These are phyloP conservation scores for Piromyces finnis DNA, from an alignment of 192 early-diverging fungal genomes.

Conservation along the genomic window DNA sequence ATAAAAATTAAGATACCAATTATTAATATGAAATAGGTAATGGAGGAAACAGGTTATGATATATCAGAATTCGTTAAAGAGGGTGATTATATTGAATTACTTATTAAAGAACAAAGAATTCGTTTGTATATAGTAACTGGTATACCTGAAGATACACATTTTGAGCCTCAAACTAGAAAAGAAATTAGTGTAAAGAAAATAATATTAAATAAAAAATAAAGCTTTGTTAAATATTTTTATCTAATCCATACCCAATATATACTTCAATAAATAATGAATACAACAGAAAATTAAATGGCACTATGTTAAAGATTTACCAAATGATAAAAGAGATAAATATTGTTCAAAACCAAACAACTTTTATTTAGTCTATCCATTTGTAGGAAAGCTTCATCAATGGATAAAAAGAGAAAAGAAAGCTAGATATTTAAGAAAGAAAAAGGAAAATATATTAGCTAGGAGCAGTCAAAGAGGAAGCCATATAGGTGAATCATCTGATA, in stretches of 20 bases:
- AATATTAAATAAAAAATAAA: too few relatives aligned
- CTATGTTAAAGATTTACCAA: neutral
- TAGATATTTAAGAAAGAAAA: neutral
- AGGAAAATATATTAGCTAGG: neutral
- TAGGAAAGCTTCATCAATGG: neutral
- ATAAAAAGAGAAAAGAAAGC: neutral
- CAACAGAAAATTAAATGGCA: neutral
- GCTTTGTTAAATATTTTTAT: too few relatives aligned
- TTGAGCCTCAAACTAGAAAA: constrained; percentile 70
- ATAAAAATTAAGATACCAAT: too few relatives aligned
- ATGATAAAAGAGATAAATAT: neutral
- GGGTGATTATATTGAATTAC: constrained; percentile 71
- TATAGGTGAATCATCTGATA: neutral
- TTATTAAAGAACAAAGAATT: constrained; percentile 76
- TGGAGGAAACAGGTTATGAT: constrained; percentile 92
- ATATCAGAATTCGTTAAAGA: constrained; percentile 38
- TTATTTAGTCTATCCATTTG: neutral
- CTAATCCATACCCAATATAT: too few relatives aligned
- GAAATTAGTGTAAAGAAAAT: constrained; percentile 67
- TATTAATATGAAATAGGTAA: constrained; percentile 22
- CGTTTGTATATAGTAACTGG: constrained; percentile 80
- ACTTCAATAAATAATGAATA: too few relatives aligned
- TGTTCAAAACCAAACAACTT: neutral
- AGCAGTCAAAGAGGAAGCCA: neutral
- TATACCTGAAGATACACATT: constrained; percentile 61